Conservation (phyloP, 2,329 filamentous ascomycete genomes). For the Emmonsiellopsis sp. region DNA sequence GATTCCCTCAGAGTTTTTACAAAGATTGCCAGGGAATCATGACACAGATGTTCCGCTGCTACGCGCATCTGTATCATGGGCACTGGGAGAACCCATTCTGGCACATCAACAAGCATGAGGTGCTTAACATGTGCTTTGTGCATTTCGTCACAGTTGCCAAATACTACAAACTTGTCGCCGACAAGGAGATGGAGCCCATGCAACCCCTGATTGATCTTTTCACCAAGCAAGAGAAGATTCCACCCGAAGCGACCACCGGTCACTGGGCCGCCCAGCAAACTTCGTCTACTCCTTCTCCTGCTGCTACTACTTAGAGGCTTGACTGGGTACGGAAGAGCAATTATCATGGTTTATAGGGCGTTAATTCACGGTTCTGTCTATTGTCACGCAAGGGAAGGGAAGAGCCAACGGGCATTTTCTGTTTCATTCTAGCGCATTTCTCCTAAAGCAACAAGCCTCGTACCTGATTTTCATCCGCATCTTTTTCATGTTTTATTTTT, state of each 20-base stretch:
- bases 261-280: conserved; percentile 30
- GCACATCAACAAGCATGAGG: conserved; percentile 60
- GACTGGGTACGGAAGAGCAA: neutral
- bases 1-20: conserved; percentile 84
- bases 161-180: conserved; percentile 72
- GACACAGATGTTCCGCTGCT: conserved; percentile 97
- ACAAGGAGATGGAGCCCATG: conserved; percentile 91
- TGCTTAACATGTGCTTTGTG: conserved; percentile 78
- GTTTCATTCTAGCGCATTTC: neutral
- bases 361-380: neutral
- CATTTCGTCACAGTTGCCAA: conserved; percentile 76
- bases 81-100: conserved; percentile 82
- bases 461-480: neutral
- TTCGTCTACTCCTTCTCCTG: conserved; percentile 10
- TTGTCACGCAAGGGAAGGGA: neutral
- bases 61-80: conserved; percentile 94
- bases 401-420: neutral
- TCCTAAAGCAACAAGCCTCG: neutral
- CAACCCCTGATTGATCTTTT: conserved; percentile 87
- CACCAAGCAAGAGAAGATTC: conserved; percentile 80
- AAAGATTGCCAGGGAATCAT: conserved; percentile 89
- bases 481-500: conserved; percentile 16
- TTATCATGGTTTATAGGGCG: conserved; percentile 1
- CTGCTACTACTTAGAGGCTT: neutral
- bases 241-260: conserved; percentile 48